Evolutionary conservation across 2,329 filamentous ascomycete genomes (phyloP).

Genomic region (Colletotrichum sidae): DNA sequence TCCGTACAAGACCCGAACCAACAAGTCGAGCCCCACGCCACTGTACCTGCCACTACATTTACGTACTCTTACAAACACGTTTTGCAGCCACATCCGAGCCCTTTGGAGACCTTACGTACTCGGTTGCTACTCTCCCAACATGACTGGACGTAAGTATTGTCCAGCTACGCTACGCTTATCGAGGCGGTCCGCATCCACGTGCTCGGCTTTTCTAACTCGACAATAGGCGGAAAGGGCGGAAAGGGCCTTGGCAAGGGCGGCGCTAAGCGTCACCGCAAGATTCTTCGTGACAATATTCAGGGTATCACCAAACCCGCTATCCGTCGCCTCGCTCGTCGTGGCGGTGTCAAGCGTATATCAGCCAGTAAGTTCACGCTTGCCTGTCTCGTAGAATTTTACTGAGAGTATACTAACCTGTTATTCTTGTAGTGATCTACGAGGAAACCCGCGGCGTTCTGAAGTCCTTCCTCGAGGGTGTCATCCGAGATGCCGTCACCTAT

Average conservation of each 20-base stretch:
- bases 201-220: slow-evolving; percentile 11
- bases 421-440: slow-evolving; percentile 75
- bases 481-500: slow-evolving; percentile 82
- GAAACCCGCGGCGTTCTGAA: slow-evolving; percentile 83
- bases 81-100: no score
- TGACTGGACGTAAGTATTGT: slow-evolving; percentile 77
- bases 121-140: slow-evolving; percentile 54
- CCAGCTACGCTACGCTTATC: slow-evolving; percentile 5
- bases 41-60: no score
- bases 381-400: not conserved
- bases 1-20: not conserved
- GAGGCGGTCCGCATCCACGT: slow-evolving; percentile 9
- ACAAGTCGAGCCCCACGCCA: slow-evolving; percentile 22
- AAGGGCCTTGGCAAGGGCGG: slow-evolving; percentile 98
- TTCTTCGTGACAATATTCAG: slow-evolving; percentile 99
- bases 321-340: slow-evolving; percentile 97
- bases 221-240: slow-evolving; percentile 88
- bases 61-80: no score
- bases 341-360: slow-evolving; percentile 99
- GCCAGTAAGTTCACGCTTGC: slow-evolving; percentile 72
- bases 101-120: no score
- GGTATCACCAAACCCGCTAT: slow-evolving; percentile 99
- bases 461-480: slow-evolving; percentile 82
- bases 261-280: slow-evolving; percentile 99
- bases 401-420: slow-evolving; percentile 35